Evolutionary conservation across 2,329 filamentous ascomycete species (phyloP).

Genomic region (Hirsutella thompsonii): DNA sequence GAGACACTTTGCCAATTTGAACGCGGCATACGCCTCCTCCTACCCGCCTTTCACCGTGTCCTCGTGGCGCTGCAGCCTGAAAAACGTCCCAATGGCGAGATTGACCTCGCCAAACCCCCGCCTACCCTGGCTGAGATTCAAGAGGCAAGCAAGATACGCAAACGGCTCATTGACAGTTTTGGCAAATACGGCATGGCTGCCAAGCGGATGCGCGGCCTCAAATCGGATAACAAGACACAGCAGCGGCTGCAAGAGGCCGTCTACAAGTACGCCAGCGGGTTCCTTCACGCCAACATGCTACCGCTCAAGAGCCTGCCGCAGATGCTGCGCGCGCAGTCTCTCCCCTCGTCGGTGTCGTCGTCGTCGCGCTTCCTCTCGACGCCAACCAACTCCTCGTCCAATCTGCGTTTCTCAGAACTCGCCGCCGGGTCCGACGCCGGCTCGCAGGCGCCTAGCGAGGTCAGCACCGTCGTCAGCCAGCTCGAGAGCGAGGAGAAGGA

Average conservation of each 20-base stretch:
- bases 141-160: constrained; percentile 82
- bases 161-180: constrained; percentile 78
- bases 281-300: constrained; percentile 83
- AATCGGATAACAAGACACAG: constrained; percentile 60
- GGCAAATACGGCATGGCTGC: constrained; percentile 77
- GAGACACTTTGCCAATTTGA: constrained; percentile 79
- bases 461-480: constrained; percentile 39
- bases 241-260: constrained; percentile 66
- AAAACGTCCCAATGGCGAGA: constrained; percentile 22
- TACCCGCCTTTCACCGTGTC: constrained; percentile 75
- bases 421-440: constrained; percentile 32
- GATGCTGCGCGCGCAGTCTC: constrained; percentile 38
- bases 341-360: constrained; percentile 10
- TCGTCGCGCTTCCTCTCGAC: constrained; percentile 17
- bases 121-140: constrained; percentile 56
- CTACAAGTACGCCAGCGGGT: constrained; percentile 68
- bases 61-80: constrained; percentile 55
- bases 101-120: constrained; percentile 26
- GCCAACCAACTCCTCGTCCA: constrained; percentile 23
- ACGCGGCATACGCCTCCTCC: constrained; percentile 65
- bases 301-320: constrained; percentile 66
- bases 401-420: constrained; percentile 33
- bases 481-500: constrained; percentile 77
- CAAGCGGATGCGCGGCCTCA: constrained; percentile 66
- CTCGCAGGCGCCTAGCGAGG: constrained; percentile 30